phyloP scores from a whole-genome alignment of 148 eudicot species.

The Rhododendron vialii region DNA sequence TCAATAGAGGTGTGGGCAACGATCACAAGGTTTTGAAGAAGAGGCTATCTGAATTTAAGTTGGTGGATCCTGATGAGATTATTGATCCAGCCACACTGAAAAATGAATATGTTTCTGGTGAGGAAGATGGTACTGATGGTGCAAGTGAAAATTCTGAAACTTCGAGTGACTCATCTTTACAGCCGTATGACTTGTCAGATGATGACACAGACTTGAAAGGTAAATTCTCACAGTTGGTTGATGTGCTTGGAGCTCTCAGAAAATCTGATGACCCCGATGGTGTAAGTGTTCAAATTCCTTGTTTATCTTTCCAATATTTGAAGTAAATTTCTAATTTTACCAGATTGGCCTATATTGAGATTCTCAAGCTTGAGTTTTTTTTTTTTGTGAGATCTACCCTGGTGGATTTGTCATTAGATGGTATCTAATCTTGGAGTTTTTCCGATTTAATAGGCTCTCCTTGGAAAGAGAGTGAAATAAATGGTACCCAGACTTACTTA shows the following conservation, averaged over 20 bases:
- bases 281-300: constrained; percentile 39
- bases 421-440: neutral
- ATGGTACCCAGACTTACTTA: neutral
- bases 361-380: neutral
- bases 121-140: constrained; percentile 34
- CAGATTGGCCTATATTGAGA: neutral
- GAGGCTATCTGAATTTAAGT: constrained; percentile 30
- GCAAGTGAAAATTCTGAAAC: constrained; percentile 67
- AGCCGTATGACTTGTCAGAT: constrained; percentile 88
- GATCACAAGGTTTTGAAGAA: constrained; percentile 32
- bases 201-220: constrained; percentile 80
- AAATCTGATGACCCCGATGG: constrained; percentile 89
- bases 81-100: constrained; percentile 63
- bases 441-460: neutral
- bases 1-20: constrained; percentile 16
- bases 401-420: neutral
- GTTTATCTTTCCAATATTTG: neutral
- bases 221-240: constrained; percentile 77
- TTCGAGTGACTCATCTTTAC: constrained; percentile 75
- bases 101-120: constrained; percentile 39
- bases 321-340: neutral
- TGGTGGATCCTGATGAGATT: constrained; percentile 81
- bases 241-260: constrained; percentile 81
- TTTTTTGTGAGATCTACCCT: neutral
- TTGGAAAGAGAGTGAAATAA: neutral